Conservation (phyloP, 345 rosid species). For the Lagerstroemia speciosa region DNA sequence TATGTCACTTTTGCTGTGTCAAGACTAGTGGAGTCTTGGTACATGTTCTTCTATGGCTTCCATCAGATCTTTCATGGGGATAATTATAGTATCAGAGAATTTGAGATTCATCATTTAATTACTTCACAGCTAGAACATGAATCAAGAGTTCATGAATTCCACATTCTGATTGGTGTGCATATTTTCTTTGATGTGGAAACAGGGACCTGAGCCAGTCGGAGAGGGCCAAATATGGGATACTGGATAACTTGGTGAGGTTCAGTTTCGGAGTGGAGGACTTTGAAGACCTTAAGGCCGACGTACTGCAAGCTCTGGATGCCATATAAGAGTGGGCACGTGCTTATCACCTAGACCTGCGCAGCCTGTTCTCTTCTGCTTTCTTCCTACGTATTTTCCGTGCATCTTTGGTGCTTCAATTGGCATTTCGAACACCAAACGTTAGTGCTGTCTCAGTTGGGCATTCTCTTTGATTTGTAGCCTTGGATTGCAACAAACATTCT, state of each 20-base stretch:
- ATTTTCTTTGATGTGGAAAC: slow-evolving; percentile 1
- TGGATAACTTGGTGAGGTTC: slow-evolving; percentile 86
- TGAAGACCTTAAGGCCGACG: slow-evolving; percentile 76
- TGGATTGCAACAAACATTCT: too few species aligned
- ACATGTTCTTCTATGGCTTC: too few species aligned
- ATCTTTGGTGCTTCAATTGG: slow-evolving; percentile 14
- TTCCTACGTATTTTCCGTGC: neutral
- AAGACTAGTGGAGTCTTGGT: too few species aligned
- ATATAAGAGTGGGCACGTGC: slow-evolving; percentile 23
- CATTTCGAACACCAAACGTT: slow-evolving; percentile 9
- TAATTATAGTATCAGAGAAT: too few species aligned
- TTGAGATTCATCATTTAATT: too few species aligned
- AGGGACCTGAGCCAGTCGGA: slow-evolving; percentile 83
- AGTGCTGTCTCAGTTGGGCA: neutral
- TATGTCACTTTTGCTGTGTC: too few species aligned
- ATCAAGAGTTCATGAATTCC: too few species aligned
- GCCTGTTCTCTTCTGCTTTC: neutral
- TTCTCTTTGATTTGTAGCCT: neutral
- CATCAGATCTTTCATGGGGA: too few species aligned
- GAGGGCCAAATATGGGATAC: slow-evolving; percentile 70
- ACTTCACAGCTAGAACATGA: too few species aligned
- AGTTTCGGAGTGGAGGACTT: slow-evolving; percentile 94
- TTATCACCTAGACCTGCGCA: neutral
- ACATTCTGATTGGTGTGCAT: neutral
- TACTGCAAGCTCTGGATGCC: slow-evolving; percentile 79